Percentiles rank a stretch among this genome's conserved stretches.
phyloP scores from a whole-genome alignment of 306 rosid genomes.

The Lotus japonicus region DNA sequence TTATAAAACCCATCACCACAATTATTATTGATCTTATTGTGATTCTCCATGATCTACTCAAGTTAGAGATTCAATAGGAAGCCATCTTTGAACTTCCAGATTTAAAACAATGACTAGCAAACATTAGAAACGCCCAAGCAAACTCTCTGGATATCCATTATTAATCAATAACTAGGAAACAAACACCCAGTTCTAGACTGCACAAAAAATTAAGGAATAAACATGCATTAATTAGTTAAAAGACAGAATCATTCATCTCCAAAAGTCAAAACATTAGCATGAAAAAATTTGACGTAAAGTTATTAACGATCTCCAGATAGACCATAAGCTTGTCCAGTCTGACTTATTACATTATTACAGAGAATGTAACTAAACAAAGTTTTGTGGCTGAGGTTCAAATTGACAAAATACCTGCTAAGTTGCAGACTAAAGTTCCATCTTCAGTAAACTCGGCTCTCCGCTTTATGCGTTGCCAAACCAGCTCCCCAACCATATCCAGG shows the following conservation, averaged over 20 bases:
- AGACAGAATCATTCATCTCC: neutral
- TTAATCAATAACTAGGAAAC: neutral
- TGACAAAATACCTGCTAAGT: conserved; percentile 57
- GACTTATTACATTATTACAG: neutral
- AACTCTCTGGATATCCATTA: neutral
- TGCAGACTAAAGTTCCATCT: conserved; percentile 51
- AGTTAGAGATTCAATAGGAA: neutral
- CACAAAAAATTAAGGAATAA: neutral
- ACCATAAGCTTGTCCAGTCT: neutral
- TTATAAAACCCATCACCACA: neutral
- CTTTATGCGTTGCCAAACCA: conserved; percentile 93
- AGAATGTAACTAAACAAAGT: neutral
- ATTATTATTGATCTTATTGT: neutral
- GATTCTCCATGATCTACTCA: neutral
- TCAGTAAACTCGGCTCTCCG: conserved; percentile 77
- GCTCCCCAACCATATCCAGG: conserved; percentile 85
- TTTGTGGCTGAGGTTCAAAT: conserved; percentile 9
- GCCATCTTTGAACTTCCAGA: neutral
- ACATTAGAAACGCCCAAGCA: neutral
- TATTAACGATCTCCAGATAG: neutral
- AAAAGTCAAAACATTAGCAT: neutral
- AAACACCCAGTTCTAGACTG: neutral
- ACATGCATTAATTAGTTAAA: neutral
- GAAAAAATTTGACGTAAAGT: neutral
- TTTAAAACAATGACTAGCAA: neutral